A percentile compares a stretch with the other conserved stretches of the same genome.
Evolutionary conservation across 2,329 filamentous ascomycete species (phyloP).

Genomic region (Colletotrichum kahawae): DNA sequence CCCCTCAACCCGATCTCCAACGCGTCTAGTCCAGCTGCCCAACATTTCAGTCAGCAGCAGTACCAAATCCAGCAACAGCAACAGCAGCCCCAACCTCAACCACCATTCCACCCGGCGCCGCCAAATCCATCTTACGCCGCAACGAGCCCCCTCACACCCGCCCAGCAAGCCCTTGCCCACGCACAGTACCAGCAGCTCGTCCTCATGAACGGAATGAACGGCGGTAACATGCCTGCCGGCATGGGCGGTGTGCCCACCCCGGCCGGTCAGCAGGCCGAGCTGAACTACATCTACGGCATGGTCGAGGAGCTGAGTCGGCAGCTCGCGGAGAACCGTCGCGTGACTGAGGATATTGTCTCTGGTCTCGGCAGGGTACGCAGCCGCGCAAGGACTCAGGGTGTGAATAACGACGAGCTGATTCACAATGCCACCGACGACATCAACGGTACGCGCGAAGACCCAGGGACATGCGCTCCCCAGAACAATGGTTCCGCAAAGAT

Average conservation of each 20-base stretch:
- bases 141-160: conserved; percentile 23
- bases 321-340: conserved; percentile 64
- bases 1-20: conserved; percentile 33
- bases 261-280: conserved; percentile 71
- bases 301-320: conserved; percentile 70
- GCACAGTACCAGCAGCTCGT: conserved; percentile 24
- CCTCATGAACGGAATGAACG: conserved; percentile 56
- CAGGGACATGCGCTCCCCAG: not conserved
- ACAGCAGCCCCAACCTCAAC: conserved; percentile 23
- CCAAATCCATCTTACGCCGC: conserved; percentile 14
- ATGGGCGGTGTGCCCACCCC: conserved; percentile 60
- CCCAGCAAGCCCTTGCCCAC: conserved; percentile 22
- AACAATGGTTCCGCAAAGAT: not conserved
- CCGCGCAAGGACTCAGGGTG: conserved; percentile 54
- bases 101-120: conserved; percentile 21
- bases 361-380: conserved; percentile 66
- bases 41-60: conserved; percentile 23
- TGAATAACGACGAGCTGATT: conserved; percentile 65
- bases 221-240: conserved; percentile 49
- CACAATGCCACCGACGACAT: conserved; percentile 60
- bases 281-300: conserved; percentile 72
- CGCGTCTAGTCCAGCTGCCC: conserved; percentile 18
- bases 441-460: conserved; percentile 48
- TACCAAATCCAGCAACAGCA: conserved; percentile 16
- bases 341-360: conserved; percentile 68